These are phyloP conservation scores for Kalaharituber pfeilii DNA, from an alignment of 2,329 filamentous ascomycete genomes.

Conservation along the genomic window DNA sequence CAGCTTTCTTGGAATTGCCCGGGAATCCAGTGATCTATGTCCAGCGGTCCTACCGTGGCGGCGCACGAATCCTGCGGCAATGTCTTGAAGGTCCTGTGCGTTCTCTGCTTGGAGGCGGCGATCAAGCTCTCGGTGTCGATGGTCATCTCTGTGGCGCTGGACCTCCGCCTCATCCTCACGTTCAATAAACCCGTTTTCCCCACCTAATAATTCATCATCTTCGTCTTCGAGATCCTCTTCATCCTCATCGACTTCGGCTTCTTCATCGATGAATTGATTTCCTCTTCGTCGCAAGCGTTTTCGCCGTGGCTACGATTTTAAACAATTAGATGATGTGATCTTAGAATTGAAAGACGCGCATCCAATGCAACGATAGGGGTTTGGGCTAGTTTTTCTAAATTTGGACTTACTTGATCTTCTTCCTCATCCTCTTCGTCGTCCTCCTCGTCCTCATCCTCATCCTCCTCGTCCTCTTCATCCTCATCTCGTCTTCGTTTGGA, in stretches of 20 bases:
- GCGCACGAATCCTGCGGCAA: slow-evolving; percentile 71
- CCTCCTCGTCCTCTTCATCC: slow-evolving; percentile 28
- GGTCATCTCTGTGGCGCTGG: slow-evolving; percentile 63
- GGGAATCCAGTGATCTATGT: slow-evolving; percentile 49
- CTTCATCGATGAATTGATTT: slow-evolving; percentile 87
- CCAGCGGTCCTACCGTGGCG: slow-evolving; percentile 67
- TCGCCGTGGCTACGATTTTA: slow-evolving; percentile 39
- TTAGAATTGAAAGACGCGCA: too few relatives aligned
- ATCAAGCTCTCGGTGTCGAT: slow-evolving; percentile 85
- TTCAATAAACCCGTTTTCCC: slow-evolving; percentile 37
- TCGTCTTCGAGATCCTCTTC: slow-evolving; percentile 70
- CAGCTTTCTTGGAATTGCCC: slow-evolving; percentile 66
- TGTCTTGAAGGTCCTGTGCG: slow-evolving; percentile 78
- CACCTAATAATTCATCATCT: slow-evolving; percentile 45
- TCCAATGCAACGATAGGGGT: too few relatives aligned
- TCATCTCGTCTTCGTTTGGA: slow-evolving; percentile 9
- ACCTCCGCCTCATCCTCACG: slow-evolving; percentile 65
- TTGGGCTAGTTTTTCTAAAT: too few relatives aligned
- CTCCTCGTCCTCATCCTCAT: slow-evolving; percentile 34
- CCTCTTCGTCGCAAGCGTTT: slow-evolving; percentile 61
- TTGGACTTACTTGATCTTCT: slow-evolving; percentile 33
- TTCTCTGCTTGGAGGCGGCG: slow-evolving; percentile 56
- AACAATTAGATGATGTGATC: slow-evolving; percentile 3
- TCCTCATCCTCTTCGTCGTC: slow-evolving; percentile 41
- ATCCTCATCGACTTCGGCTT: slow-evolving; percentile 91